phyloP scores from a whole-genome alignment of 2,329 filamentous ascomycete genomes.

The Aureobasidium sp. region DNA sequence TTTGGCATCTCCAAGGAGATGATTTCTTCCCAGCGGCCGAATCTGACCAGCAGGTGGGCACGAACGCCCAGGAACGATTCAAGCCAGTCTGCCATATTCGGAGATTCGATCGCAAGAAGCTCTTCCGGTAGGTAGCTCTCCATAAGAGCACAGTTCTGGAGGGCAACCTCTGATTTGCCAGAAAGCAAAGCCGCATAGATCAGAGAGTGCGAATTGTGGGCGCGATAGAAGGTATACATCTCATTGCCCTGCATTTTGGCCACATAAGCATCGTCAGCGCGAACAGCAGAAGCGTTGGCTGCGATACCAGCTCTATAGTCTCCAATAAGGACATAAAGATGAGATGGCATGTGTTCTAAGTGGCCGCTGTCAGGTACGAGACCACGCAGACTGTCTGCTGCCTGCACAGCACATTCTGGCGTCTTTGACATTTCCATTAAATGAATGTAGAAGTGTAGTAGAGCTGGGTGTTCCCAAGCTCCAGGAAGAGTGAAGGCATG shows the following conservation, averaged over 20 bases:
- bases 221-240: constrained; percentile 70
- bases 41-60: constrained; percentile 64
- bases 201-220: constrained; percentile 65
- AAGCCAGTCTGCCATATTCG: constrained; percentile 64
- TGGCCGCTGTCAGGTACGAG: constrained; percentile 64
- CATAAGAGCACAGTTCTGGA: constrained; percentile 51
- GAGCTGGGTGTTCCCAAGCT: constrained; percentile 53
- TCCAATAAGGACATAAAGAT: constrained; percentile 65
- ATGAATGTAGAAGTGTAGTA: constrained; percentile 69
- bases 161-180: constrained; percentile 52
- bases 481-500: constrained; percentile 43
- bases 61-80: constrained; percentile 62
- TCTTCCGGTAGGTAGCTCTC: constrained; percentile 56
- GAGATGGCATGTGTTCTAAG: constrained; percentile 67
- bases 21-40: constrained; percentile 63
- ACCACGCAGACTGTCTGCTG: constrained; percentile 53
- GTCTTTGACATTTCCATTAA: constrained; percentile 66
- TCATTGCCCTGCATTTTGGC: constrained; percentile 50
- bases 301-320: constrained; percentile 59
- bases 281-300: constrained; percentile 58
- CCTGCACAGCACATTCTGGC: constrained; percentile 53
- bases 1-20: constrained; percentile 46
- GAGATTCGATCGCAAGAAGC: constrained; percentile 51
- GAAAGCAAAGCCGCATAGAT: constrained; percentile 74
- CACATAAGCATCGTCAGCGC: constrained; percentile 60